Percentiles rank a stretch among this genome's conserved stretches.
Evolutionary conservation across 192 early-diverging fungal genomes (phyloP).

Genomic region (Backusella sp.): DNA sequence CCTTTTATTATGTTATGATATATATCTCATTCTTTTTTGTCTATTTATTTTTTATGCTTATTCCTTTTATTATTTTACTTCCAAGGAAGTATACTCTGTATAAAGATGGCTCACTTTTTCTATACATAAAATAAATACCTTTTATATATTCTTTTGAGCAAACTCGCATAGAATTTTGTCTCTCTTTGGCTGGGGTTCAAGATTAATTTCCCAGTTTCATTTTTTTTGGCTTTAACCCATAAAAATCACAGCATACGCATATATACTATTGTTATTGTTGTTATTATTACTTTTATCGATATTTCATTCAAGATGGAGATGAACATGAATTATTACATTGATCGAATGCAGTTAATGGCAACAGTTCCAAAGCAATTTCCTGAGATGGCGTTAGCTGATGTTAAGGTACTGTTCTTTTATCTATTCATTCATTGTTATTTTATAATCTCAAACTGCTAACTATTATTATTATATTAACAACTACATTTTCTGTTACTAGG

Average conservation of each 20-base stretch:
- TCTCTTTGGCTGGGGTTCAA: not conserved
- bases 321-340: conserved; percentile 6
- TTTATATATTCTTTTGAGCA: not conserved
- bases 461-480: not conserved
- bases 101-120: not conserved
- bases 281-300: not conserved
- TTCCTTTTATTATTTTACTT: not conserved
- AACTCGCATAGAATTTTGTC: not conserved
- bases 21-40: not conserved
- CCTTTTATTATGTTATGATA: not conserved
- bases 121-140: not conserved
- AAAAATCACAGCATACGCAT: not conserved
- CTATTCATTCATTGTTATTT: not conserved
- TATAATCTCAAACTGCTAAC: not conserved
- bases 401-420: conserved; percentile 22
- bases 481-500: conserved; percentile 6
- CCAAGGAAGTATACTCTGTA: not conserved
- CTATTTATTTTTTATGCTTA: not conserved
- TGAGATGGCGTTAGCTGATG: conserved; percentile 14
- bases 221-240: not conserved
- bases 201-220: not conserved
- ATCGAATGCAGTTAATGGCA: conserved; percentile 32
- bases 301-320: not conserved
- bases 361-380: conserved; percentile 29
- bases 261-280: conserved; percentile 1